A percentile compares a stretch with the other conserved stretches of the same genome.
Conservation (phyloP, 2,329 filamentous ascomycete genomes). For the Paecilomyces variotii region DNA sequence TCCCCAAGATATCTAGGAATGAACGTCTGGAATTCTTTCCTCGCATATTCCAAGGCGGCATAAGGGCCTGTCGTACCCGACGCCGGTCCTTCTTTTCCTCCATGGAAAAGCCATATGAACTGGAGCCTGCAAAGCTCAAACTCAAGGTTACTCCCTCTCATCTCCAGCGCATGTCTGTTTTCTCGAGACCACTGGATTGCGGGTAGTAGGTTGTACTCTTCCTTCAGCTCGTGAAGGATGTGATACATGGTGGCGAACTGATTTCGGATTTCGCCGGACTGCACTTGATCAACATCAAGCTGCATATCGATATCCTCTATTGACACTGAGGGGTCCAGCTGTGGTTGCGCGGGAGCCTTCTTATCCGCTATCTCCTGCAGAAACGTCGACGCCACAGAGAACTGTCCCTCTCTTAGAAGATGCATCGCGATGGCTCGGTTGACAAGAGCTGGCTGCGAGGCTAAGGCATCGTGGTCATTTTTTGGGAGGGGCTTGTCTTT, state of each 20-base stretch:
- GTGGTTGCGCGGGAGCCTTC: conserved; percentile 29
- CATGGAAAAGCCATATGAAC: conserved; percentile 80
- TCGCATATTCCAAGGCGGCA: conserved; percentile 67
- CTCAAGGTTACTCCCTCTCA: conserved; percentile 82
- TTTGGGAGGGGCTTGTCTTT: conserved; percentile 63
- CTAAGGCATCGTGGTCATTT: conserved; percentile 72
- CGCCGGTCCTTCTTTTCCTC: conserved; percentile 43
- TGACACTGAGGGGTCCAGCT: conserved; percentile 18
- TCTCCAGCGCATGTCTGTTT: conserved; percentile 64
- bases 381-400: conserved; percentile 78
- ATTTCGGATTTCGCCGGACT: conserved; percentile 62
- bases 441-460: conserved; percentile 65
- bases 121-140: conserved; percentile 89
- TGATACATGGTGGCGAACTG: conserved; percentile 86
- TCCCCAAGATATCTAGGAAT: conserved; percentile 66
- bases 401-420: conserved; percentile 87
- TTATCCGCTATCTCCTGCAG: conserved; percentile 58
- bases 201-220: conserved; percentile 62
- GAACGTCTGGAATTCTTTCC: conserved; percentile 65
- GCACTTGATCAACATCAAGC: conserved; percentile 49
- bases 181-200: conserved; percentile 80
- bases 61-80: conserved; percentile 33
- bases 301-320: conserved; percentile 34
- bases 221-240: conserved; percentile 71
- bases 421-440: conserved; percentile 97